phyloP scores from a whole-genome alignment of 2,329 filamentous ascomycete species.

The Ascochyta rabiei region DNA sequence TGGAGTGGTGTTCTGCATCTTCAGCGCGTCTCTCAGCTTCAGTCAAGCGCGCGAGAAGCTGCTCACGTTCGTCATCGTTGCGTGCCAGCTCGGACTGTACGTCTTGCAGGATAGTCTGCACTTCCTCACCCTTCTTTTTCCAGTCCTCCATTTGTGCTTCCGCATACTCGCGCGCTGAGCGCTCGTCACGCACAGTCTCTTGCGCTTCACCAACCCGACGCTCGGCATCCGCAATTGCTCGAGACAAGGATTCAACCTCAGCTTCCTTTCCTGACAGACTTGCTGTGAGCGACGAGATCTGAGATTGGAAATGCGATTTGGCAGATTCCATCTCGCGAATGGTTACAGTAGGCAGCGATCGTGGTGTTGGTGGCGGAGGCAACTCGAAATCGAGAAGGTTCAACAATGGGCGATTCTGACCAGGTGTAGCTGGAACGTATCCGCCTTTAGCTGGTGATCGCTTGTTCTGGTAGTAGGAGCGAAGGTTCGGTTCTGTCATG shows the following conservation, averaged over 20 bases:
- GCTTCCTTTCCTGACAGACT: constrained; percentile 92
- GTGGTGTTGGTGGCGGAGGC: constrained; percentile 88
- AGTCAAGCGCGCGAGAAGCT: constrained; percentile 74
- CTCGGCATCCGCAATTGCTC: constrained; percentile 87
- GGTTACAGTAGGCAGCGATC: constrained; percentile 88
- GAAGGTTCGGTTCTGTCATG: constrained; percentile 58
- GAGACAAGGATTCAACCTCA: constrained; percentile 84
- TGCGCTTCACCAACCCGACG: constrained; percentile 85
- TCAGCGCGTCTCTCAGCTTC: constrained; percentile 76
- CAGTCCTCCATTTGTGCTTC: constrained; percentile 78
- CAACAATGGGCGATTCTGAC: constrained; percentile 40
- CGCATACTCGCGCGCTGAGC: constrained; percentile 71
- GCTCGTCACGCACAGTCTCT: constrained; percentile 82
- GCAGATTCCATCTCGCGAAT: constrained; percentile 90
- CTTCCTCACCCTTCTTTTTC: constrained; percentile 84
- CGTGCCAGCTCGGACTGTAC: constrained; percentile 82
- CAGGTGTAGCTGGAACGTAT: constrained; percentile 38
- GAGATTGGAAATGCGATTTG: constrained; percentile 87
- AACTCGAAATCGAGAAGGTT: constrained; percentile 81
- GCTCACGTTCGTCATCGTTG: constrained; percentile 80
- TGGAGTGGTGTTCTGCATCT: constrained; percentile 75
- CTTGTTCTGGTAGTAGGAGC: constrained; percentile 42
- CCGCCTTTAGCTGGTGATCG: constrained; percentile 41
- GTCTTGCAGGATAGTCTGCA: constrained; percentile 79
- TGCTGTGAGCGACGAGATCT: constrained; percentile 93